These are phyloP conservation scores for Phylloporus gajari DNA, from an alignment of 1,284 basidiomycete species.

Conservation along the genomic window DNA sequence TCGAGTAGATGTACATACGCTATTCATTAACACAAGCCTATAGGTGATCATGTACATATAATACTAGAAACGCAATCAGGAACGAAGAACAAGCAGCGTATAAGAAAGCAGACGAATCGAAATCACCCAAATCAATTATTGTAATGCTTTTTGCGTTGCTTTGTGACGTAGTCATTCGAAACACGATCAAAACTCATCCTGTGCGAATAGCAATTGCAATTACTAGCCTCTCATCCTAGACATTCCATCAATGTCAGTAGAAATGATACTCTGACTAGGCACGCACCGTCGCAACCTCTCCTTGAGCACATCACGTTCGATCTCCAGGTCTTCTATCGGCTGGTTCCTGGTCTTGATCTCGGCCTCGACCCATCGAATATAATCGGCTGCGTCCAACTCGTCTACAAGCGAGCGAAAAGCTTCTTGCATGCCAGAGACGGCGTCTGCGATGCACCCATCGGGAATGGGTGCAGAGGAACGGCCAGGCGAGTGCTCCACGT, in stretches of 20 bases:
- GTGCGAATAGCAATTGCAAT: conserved; percentile 20
- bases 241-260: not conserved
- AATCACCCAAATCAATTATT: not conserved
- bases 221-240: conserved; percentile 22
- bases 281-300: conserved; percentile 25
- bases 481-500: not conserved
- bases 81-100: no score
- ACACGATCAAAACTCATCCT: not conserved
- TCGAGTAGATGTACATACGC: no score
- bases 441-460: conserved; percentile 30
- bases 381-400: conserved; percentile 31
- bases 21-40: no score
- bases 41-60: no score
- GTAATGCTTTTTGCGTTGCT: not conserved
- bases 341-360: conserved; percentile 50
- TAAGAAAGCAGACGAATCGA: no score
- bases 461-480: conserved; percentile 11
- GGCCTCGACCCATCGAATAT: conserved; percentile 51
- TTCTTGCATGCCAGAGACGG: conserved; percentile 12
- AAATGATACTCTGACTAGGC: no score
- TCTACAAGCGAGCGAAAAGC: not conserved
- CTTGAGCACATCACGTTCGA: conserved; percentile 43
- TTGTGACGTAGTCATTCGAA: not conserved
- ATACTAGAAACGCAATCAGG: no score
- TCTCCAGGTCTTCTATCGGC: conserved; percentile 49